Conservation (phyloP, 768 basidiomycete genomes). For the Lyophyllum atratum region DNA sequence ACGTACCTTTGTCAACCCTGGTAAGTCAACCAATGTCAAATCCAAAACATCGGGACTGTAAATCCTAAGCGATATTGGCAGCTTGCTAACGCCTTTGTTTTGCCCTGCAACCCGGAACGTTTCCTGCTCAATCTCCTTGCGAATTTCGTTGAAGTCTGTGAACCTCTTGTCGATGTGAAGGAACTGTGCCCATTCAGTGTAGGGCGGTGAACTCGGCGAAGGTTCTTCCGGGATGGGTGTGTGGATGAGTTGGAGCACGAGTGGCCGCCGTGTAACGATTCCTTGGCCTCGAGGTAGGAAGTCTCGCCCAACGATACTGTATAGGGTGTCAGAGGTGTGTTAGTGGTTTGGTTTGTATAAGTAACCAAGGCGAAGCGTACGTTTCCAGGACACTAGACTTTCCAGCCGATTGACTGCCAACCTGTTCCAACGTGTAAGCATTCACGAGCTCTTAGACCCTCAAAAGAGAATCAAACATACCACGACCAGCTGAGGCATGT, state of each 20-base stretch:
- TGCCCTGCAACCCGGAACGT: constrained; percentile 97
- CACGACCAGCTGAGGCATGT: constrained; percentile 90
- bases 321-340: constrained; percentile 1
- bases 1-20: constrained; percentile 91
- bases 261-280: constrained; percentile 94
- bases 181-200: constrained; percentile 95
- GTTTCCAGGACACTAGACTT: constrained; percentile 97
- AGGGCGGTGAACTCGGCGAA: constrained; percentile 45
- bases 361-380: constrained; percentile 48
- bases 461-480: constrained; percentile 46
- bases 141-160: constrained; percentile 93
- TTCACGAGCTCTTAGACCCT: neutral
- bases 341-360: neutral
- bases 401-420: constrained; percentile 95
- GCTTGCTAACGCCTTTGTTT: constrained; percentile 96
- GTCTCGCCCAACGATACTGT: constrained; percentile 91
- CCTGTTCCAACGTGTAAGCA: constrained; percentile 44
- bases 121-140: constrained; percentile 97
- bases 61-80: constrained; percentile 94
- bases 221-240: constrained; percentile 65
- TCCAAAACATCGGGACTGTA: constrained; percentile 96
- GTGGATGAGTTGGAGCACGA: constrained; percentile 95
- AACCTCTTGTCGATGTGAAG: constrained; percentile 95
- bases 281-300: constrained; percentile 89
- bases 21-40: constrained; percentile 93